Conservation (phyloP, 495 filamentous ascomycete species). For the Aspergillus asperescens region DNA sequence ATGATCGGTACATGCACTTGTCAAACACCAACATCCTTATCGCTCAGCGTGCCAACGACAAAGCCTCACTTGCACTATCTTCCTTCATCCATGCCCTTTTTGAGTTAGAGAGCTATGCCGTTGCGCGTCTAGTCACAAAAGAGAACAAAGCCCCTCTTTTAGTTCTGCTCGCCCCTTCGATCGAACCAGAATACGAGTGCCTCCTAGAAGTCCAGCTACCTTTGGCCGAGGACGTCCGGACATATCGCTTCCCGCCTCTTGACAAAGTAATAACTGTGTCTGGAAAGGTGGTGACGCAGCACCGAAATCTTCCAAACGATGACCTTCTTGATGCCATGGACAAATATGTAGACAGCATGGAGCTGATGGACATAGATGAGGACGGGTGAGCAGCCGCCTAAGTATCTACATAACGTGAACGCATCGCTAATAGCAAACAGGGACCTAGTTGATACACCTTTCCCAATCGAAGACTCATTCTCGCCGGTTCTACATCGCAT, state of each 20-base stretch:
- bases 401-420: not conserved
- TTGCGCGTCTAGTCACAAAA: conserved; percentile 80
- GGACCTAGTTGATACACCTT: conserved; percentile 59
- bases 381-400: conserved; percentile 58
- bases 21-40: conserved; percentile 70
- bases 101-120: conserved; percentile 79
- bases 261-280: conserved; percentile 82
- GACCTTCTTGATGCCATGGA: conserved; percentile 74
- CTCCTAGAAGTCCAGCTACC: conserved; percentile 90
- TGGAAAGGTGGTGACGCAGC: conserved; percentile 77
- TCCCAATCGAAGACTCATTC: conserved; percentile 75
- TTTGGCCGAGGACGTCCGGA: conserved; percentile 85
- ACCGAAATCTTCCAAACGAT: conserved; percentile 79
- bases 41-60: conserved; percentile 64
- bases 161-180: conserved; percentile 73
- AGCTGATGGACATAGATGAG: conserved; percentile 65
- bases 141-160: conserved; percentile 71
- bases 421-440: conserved; percentile 31
- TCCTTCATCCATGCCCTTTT: conserved; percentile 84
- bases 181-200: conserved; percentile 80
- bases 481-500: conserved; percentile 91
- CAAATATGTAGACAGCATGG: conserved; percentile 91
- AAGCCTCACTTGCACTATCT: conserved; percentile 75
- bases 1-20: conserved; percentile 80
- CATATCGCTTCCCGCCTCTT: conserved; percentile 84